Percentiles rank a stretch among this genome's conserved stretches.
Conservation (phyloP, 495 filamentous ascomycete species). For the Aspergillus diversus region DNA sequence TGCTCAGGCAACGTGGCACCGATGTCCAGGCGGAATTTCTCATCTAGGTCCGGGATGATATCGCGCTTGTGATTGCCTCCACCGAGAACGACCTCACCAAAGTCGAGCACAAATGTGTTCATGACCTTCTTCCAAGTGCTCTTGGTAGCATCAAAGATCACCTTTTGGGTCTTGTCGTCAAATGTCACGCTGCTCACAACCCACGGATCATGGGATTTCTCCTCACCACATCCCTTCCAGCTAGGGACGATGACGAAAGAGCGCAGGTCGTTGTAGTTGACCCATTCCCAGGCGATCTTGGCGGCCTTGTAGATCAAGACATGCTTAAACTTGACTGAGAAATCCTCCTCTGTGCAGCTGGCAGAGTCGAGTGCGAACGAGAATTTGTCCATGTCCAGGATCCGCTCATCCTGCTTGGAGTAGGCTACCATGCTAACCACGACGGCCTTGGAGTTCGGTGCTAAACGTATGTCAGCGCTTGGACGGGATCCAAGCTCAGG, state of each 20-base stretch:
- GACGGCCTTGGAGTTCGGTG: background rate
- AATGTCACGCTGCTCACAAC: conserved; percentile 3
- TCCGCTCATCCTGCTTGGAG: conserved; percentile 14
- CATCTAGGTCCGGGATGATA: conserved; percentile 14
- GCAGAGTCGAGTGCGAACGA: conserved; percentile 9
- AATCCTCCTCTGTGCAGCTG: conserved; percentile 8
- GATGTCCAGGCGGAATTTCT: conserved; percentile 9
- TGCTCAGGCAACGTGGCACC: conserved; percentile 3
- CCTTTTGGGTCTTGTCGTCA: conserved; percentile 12
- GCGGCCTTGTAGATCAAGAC: conserved; percentile 11
- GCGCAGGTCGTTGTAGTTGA: conserved; percentile 14
- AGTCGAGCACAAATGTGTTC: conserved; percentile 15
- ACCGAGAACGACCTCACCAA: conserved; percentile 14
- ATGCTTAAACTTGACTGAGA: conserved; percentile 10
- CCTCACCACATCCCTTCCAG: conserved; percentile 12
- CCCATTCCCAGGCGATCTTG: conserved; percentile 14
- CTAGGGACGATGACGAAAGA: conserved; percentile 12
- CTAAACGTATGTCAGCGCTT: background rate
- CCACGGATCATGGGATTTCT: conserved; percentile 10
- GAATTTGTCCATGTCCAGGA: conserved; percentile 16
- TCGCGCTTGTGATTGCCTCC: conserved; percentile 7
- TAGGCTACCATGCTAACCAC: conserved; percentile 17
- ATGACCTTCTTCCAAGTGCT: conserved; percentile 17
- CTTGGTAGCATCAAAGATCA: background rate
- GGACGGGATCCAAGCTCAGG: background rate